Evolutionary conservation across 805 yeast species (phyloP), one percentile per base, ranked within the genome.

Genomic region (Metschnikowia proteae): DNA sequence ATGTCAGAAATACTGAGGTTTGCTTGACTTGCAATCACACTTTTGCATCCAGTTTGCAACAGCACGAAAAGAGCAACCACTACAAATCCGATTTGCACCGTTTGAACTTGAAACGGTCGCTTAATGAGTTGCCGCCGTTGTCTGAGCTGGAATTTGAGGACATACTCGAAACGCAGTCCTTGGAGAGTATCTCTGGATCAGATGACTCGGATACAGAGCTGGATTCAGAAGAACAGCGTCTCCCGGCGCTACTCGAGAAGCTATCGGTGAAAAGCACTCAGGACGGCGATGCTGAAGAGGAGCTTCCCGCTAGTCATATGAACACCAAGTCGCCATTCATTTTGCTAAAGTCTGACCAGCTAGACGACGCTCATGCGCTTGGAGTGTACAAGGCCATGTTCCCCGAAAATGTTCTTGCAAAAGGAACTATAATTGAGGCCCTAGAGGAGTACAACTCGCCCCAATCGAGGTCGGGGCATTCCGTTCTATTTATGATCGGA

Each of bases 401-500:
- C 55, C 71, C 71, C 33, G 52, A 64, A 0, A 70, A 71, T n/a
- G 61, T 77, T 25, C 46, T 60, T 43, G 44, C 49, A 0, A 58
- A 67, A 2, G 64, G 68, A 3, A 94, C 96, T 0, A 53, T 80
- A 5, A 36, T 51, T 5, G 67, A 66, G n/a, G 57, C 49, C 10
- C 38, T 57, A 35, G 38, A 35, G 33, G 17, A 25, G 22, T 52
- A 47, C 37, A 48, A 48, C 38, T 10, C 39, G n/a, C 42, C 57
- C 29, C 76, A 76, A 76, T 56, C 65, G 7, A 44, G 50, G 17
- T 54, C 38, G 45, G 61, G 57, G 3, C 52, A 59, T 0, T 87
- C 96, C 4, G 96, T 96, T 0, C 65, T 94, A 9, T 79, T 94
- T 56, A 88, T 94, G 96, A 80, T 94, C 46, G 97, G 97, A 11